A percentile compares a stretch with the other conserved stretches of the same genome.
phyloP scores from a whole-genome alignment of 108 stramenopile genomes.

The Nitzschia putrida region DNA sequence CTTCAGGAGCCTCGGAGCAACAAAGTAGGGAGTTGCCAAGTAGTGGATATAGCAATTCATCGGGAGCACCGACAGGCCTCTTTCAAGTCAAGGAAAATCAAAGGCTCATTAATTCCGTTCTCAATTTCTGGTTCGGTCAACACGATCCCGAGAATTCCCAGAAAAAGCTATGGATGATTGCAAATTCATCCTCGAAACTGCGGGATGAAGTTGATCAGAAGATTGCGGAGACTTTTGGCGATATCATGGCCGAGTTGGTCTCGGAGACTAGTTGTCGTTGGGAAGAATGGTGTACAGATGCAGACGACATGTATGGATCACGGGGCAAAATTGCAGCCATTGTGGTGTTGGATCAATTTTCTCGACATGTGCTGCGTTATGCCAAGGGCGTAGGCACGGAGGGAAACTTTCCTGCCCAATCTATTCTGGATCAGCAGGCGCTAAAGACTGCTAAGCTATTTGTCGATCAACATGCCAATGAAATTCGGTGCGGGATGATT shows the following conservation, averaged over 20 bases:
- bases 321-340: conserved; percentile 84
- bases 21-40: too few relatives aligned
- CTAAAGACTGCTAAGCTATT: conserved; percentile 53
- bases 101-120: conserved; percentile 52
- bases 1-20: too few relatives aligned
- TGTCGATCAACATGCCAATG: conserved; percentile 43
- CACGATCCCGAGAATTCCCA: conserved; percentile 66
- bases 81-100: conserved; percentile 31
- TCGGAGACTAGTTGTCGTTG: neutral
- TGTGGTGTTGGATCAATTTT: conserved; percentile 82
- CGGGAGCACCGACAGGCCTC: neutral
- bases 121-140: conserved; percentile 82
- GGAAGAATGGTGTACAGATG: conserved; percentile 50
- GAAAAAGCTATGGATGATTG: conserved; percentile 88
- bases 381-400: conserved; percentile 19
- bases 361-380: conserved; percentile 76
- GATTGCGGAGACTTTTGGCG: conserved; percentile 60
- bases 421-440: conserved; percentile 56
- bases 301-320: conserved; percentile 51
- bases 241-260: conserved; percentile 37
- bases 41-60: too few relatives aligned
- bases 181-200: conserved; percentile 55
- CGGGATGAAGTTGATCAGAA: conserved; percentile 58
- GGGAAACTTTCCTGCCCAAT: conserved; percentile 33
- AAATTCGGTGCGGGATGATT: conserved; percentile 76